These are phyloP conservation scores for Auriscalpium microsporum DNA, from an alignment of 768 basidiomycete genomes.

Conservation along the genomic window DNA sequence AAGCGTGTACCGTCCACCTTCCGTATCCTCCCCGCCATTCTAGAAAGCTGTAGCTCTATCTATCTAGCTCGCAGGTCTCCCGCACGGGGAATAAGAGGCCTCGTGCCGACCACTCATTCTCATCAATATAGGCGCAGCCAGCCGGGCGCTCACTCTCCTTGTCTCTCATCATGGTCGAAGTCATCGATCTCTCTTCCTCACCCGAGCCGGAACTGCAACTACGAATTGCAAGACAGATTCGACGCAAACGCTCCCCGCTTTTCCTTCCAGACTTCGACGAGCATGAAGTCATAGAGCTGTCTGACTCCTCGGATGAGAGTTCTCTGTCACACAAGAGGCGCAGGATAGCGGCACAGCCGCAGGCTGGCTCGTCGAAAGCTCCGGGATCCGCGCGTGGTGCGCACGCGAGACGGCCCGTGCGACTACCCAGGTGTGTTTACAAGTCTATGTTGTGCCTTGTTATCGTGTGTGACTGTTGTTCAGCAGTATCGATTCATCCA, in stretches of 20 bases:
- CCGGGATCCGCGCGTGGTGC: neutral
- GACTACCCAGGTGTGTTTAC: neutral
- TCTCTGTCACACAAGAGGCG: neutral
- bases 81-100: too few relatives aligned
- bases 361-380: constrained; percentile 6
- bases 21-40: too few relatives aligned
- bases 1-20: too few relatives aligned
- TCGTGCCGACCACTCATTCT: too few relatives aligned
- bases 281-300: constrained; percentile 39
- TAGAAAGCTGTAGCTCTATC: too few relatives aligned
- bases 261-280: neutral
- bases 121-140: too few relatives aligned
- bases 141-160: too few relatives aligned
- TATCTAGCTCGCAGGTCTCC: too few relatives aligned
- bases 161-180: constrained; percentile 2
- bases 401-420: neutral
- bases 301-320: constrained; percentile 40
- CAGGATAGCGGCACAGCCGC: constrained; percentile 1
- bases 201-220: constrained; percentile 3
- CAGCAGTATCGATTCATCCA: neutral
- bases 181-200: constrained; percentile 12
- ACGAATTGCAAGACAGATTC: neutral
- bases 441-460: neutral
- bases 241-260: constrained; percentile 8
- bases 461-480: neutral